These are phyloP conservation scores for Peltaster fructicola DNA, from an alignment of 2,329 filamentous ascomycete species.

Conservation along the genomic window DNA sequence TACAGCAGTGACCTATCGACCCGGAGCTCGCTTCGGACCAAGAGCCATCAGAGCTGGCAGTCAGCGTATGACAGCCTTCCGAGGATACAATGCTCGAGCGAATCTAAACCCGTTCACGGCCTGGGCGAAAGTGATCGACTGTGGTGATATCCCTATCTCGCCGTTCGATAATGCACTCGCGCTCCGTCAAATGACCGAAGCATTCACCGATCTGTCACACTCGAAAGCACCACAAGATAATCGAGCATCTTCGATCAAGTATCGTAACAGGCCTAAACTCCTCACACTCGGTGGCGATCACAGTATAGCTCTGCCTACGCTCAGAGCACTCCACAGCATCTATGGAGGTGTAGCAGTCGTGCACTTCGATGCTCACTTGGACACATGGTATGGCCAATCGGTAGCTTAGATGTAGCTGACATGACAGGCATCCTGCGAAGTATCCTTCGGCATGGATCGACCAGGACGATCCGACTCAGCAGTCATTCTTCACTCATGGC, in stretches of 20 bases:
- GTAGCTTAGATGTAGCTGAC: too few relatives aligned
- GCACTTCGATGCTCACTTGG: constrained; percentile 47
- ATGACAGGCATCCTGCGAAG: constrained; percentile 58
- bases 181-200: constrained; percentile 66
- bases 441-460: constrained; percentile 61
- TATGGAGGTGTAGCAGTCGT: constrained; percentile 31
- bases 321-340: constrained; percentile 29
- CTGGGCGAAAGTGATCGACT: constrained; percentile 69
- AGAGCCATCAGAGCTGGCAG: constrained; percentile 74
- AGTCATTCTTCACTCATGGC: constrained; percentile 69
- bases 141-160: constrained; percentile 74
- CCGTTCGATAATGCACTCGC: constrained; percentile 76
- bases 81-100: constrained; percentile 69
- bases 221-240: constrained; percentile 20
- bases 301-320: constrained; percentile 32
- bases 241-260: constrained; percentile 21
- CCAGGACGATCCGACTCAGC: constrained; percentile 33
- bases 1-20: constrained; percentile 30
- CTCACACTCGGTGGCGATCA: constrained; percentile 33
- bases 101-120: constrained; percentile 66
- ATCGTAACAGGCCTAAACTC: constrained; percentile 28
- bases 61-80: constrained; percentile 49
- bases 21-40: constrained; percentile 56
- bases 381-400: too few relatives aligned
- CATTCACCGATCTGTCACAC: constrained; percentile 50